Conservation (phyloP, 257 asterid genomes). For the Salvia hispanica region DNA sequence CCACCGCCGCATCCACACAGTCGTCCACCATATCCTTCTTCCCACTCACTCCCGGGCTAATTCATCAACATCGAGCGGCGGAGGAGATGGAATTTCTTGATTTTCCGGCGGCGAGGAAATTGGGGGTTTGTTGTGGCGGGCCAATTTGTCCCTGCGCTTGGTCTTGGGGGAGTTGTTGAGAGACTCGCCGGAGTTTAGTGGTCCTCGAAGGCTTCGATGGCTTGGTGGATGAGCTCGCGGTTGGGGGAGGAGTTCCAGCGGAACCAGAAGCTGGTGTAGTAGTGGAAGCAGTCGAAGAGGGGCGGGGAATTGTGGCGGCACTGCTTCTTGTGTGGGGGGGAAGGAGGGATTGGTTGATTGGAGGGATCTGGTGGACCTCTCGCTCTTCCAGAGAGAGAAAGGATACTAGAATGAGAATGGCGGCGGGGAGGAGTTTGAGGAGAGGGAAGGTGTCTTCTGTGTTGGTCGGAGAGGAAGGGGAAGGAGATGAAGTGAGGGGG, state of each 20-base stretch:
- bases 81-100: slow-evolving; percentile 18
- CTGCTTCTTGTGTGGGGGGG: too few relatives aligned
- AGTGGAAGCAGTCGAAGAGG: slow-evolving; percentile 64
- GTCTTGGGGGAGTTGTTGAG: slow-evolving; percentile 28
- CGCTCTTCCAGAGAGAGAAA: slow-evolving; percentile 59
- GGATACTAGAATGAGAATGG: slow-evolving; percentile 53
- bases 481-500: slow-evolving; percentile 57
- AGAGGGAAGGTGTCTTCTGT: slow-evolving; percentile 40
- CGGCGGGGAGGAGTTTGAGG: slow-evolving; percentile 59
- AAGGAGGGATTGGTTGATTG: slow-evolving; percentile 47
- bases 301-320: too few relatives aligned
- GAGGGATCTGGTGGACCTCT: slow-evolving; percentile 67
- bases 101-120: slow-evolving; percentile 19
- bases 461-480: slow-evolving; percentile 28
- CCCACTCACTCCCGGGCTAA: neutral
- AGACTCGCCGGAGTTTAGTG: slow-evolving; percentile 46
- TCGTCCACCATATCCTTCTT: slow-evolving; percentile 18
- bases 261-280: slow-evolving; percentile 73
- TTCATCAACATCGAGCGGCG: slow-evolving; percentile 14
- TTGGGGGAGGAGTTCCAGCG: slow-evolving; percentile 79
- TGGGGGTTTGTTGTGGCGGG: slow-evolving; percentile 36
- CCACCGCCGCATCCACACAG: too few relatives aligned
- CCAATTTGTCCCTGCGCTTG: slow-evolving; percentile 49
- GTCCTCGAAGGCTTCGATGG: slow-evolving; percentile 80
- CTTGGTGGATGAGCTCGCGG: slow-evolving; percentile 74